Evolutionary conservation across 108 stramenopile species (phyloP).

Genomic region (Conticribra weissflogii): DNA sequence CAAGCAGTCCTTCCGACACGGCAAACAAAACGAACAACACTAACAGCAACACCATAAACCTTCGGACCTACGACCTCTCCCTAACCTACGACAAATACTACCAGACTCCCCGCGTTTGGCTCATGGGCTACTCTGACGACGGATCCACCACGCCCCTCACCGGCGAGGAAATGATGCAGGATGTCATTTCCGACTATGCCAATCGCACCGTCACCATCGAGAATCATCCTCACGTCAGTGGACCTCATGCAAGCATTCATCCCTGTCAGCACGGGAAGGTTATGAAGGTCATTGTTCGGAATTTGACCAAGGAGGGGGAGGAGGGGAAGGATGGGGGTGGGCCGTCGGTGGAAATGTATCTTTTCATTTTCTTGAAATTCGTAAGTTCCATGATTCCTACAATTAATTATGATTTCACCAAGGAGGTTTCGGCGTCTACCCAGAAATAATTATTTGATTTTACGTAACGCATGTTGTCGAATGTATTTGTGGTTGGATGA

Average conservation of each 20-base stretch:
- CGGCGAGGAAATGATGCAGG: slow-evolving; percentile 94
- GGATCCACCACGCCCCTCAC: slow-evolving; percentile 78
- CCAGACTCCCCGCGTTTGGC: slow-evolving; percentile 97
- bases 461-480: no score
- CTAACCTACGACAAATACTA: slow-evolving; percentile 99
- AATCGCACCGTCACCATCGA: slow-evolving; percentile 99
- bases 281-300: slow-evolving; percentile 96
- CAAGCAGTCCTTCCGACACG: slow-evolving; percentile 17
- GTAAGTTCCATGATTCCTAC: slow-evolving; percentile 97
- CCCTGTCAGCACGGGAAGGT: slow-evolving; percentile 99
- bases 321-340: slow-evolving; percentile 21
- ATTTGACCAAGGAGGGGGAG: slow-evolving; percentile 68
- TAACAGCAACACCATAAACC: slow-evolving; percentile 76
- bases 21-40: slow-evolving; percentile 27
- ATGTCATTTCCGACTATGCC: slow-evolving; percentile 98
- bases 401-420: slow-evolving; percentile 99
- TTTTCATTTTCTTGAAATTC: slow-evolving; percentile 99
- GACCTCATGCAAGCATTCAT: slow-evolving; percentile 94
- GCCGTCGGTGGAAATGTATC: slow-evolving; percentile 92
- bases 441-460: slow-evolving; percentile 54
- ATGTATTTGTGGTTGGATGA: no score
- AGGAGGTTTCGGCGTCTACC: slow-evolving; percentile 90
- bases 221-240: slow-evolving; percentile 90
- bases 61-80: slow-evolving; percentile 95
- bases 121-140: slow-evolving; percentile 90